These are phyloP conservation scores for Hyaloperonospora arabidopsidis DNA, from an alignment of 352 stramenopile species.

Conservation along the genomic window DNA sequence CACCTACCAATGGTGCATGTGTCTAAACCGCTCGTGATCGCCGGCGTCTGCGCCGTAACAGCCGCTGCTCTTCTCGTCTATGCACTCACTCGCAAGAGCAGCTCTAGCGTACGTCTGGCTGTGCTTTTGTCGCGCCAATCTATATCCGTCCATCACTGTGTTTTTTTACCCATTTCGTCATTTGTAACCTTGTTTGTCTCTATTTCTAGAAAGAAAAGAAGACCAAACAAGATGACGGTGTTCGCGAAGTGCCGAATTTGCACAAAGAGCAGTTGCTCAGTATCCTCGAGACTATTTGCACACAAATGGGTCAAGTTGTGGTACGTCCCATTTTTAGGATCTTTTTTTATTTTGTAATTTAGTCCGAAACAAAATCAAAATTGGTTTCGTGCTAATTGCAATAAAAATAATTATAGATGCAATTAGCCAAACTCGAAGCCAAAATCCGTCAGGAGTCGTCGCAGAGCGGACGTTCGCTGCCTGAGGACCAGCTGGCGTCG, in stretches of 20 bases:
- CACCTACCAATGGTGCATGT: constrained; percentile 68
- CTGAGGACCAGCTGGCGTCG: constrained; percentile 78
- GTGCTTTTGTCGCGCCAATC: too few species aligned
- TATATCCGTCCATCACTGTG: too few species aligned
- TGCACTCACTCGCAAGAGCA: constrained; percentile 34
- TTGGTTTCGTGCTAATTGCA: too few species aligned
- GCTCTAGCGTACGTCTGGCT: constrained; percentile 30
- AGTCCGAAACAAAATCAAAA: neutral
- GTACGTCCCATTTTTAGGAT: constrained; percentile 34
- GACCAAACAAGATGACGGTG: constrained; percentile 42
- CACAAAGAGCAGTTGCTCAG: constrained; percentile 83
- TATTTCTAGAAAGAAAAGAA: constrained; percentile 40
- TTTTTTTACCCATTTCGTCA: constrained; percentile 2
- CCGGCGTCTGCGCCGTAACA: constrained; percentile 53
- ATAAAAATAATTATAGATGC: constrained; percentile 40
- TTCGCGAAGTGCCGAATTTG: constrained; percentile 74
- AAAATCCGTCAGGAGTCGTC: constrained; percentile 86
- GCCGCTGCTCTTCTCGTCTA: constrained; percentile 50
- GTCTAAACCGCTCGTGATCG: constrained; percentile 75
- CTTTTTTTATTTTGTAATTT: neutral
- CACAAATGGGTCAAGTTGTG: constrained; percentile 85
- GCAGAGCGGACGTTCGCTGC: constrained; percentile 69
- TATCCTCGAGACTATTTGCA: constrained; percentile 83
- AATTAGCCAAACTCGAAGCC: constrained; percentile 78
- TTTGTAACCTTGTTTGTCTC: neutral